A percentile compares a stretch with the other conserved stretches of the same genome.
Conservation (phyloP, 495 filamentous ascomycete species). For the Trichoderma gamsii region DNA sequence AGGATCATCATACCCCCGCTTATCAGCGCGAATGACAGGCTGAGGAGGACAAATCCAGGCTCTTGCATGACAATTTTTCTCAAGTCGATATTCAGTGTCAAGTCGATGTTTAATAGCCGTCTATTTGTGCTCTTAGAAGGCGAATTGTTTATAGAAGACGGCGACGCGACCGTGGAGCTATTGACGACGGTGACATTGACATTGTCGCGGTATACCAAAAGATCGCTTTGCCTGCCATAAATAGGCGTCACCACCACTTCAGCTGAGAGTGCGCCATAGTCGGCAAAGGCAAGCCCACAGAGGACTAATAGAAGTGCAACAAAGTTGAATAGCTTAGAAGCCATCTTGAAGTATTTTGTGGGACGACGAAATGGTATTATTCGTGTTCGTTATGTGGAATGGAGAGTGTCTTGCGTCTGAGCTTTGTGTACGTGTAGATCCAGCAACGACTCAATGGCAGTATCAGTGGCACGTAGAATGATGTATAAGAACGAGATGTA, state of each 20-base stretch:
- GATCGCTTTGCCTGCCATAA: background rate
- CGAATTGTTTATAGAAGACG: background rate
- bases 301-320: background rate
- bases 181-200: background rate
- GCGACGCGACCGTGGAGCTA: background rate
- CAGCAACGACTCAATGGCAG: background rate
- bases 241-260: background rate
- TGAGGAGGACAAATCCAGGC: slow-evolving; percentile 6
- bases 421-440: background rate
- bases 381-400: background rate
- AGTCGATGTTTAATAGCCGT: background rate
- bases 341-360: background rate
- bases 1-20: background rate
- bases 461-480: too few relatives aligned
- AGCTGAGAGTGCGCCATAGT: background rate
- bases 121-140: background rate
- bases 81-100: background rate
- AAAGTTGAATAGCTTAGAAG: background rate
- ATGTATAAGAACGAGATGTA: background rate
- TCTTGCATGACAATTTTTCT: background rate
- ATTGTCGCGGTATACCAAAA: background rate
- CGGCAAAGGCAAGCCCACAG: background rate
- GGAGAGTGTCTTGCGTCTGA: background rate
- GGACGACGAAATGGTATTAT: background rate
- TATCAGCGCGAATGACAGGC: background rate